phyloP scores from a whole-genome alignment of 1,139 yeast species.

The Pichia kudriavzevii region DNA sequence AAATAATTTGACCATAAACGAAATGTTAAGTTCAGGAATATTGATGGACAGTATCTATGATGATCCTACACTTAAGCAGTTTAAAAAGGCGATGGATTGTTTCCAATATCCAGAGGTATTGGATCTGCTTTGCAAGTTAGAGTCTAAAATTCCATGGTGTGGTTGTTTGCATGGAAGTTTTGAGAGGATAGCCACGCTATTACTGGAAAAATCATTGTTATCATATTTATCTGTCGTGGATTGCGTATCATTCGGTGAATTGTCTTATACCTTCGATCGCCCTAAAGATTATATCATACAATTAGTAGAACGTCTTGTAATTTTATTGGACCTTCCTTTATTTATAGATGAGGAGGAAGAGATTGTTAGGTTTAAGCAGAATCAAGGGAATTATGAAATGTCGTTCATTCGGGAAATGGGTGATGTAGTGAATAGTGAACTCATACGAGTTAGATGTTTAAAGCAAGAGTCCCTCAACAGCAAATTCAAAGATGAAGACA shows the following conservation, averaged over 20 bases:
- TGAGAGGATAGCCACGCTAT: neutral
- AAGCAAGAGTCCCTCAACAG: constrained; percentile 5
- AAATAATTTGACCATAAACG: constrained; percentile 1
- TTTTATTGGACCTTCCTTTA: constrained; percentile 19
- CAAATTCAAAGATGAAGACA: neutral
- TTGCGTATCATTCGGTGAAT: constrained; percentile 15
- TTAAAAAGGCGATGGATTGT: constrained; percentile 1
- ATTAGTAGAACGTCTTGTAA: constrained; percentile 15
- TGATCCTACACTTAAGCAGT: neutral
- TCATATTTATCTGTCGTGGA: constrained; percentile 20
- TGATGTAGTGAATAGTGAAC: constrained; percentile 12
- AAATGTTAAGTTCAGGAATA: neutral
- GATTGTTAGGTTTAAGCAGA: constrained; percentile 7
- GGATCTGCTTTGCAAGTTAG: neutral
- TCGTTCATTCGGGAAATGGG: constrained; percentile 2
- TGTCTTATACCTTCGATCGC: constrained; percentile 17
- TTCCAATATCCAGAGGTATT: constrained; percentile 1
- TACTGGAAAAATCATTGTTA: constrained; percentile 15
- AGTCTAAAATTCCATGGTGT: constrained; percentile 7
- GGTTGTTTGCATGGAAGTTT: neutral
- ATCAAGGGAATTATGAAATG: neutral
- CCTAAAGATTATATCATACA: constrained; percentile 5
- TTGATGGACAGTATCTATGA: constrained; percentile 4
- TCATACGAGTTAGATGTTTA: constrained; percentile 9
- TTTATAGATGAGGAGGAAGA: constrained; percentile 14